Conservation (phyloP, 768 basidiomycete species). For the Mycena olivaceomarginata region DNA sequence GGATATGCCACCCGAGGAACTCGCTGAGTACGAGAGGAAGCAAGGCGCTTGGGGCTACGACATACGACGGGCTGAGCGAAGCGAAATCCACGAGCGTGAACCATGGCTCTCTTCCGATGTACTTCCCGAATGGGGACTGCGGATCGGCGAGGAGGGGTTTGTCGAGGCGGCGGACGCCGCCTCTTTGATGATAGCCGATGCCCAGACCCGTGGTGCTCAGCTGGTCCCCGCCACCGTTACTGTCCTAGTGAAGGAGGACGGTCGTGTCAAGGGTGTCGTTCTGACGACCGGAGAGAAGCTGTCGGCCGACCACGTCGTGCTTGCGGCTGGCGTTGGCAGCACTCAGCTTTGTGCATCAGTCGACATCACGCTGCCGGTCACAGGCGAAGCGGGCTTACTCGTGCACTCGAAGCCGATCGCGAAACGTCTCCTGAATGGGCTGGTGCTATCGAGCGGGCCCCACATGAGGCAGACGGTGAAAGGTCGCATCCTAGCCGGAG, state of each 20-base stretch:
- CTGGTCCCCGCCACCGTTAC: background rate
- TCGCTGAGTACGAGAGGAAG: background rate
- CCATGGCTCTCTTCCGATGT: background rate
- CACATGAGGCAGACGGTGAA: background rate
- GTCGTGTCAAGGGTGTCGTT: background rate
- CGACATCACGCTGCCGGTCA: background rate
- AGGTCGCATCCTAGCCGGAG: background rate
- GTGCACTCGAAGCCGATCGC: background rate
- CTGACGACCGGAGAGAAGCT: background rate
- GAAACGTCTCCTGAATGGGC: conserved; percentile 1
- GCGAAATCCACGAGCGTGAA: background rate
- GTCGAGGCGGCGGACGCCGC: background rate
- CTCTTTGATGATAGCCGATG: background rate
- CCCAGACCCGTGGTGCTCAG: background rate
- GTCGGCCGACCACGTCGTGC: background rate
- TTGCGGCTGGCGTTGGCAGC: background rate
- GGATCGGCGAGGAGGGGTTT: background rate
- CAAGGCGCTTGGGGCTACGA: background rate
- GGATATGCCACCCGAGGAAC: background rate
- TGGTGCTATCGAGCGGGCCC: background rate
- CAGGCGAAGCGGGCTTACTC: background rate
- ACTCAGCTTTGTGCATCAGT: background rate
- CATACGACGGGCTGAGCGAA: background rate
- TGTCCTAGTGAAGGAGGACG: background rate
- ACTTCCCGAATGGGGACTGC: background rate